Evolutionary conservation across 257 asterid genomes (phyloP).

Genomic region (Solanum pimpinellifolium): DNA sequence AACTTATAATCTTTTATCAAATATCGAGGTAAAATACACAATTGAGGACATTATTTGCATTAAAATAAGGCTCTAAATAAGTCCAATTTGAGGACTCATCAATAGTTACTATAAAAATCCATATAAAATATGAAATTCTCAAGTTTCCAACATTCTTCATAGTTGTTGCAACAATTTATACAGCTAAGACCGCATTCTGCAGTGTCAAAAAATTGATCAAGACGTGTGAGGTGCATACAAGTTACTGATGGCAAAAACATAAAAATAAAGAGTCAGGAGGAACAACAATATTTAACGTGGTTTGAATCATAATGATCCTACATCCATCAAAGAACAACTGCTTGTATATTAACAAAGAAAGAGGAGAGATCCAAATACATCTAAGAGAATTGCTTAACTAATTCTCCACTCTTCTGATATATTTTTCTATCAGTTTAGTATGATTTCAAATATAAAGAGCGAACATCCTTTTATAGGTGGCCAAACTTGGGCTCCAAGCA

Average conservation of each 20-base stretch:
- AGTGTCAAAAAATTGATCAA: background rate
- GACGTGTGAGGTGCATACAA: background rate
- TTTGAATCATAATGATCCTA: background rate
- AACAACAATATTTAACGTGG: too few species aligned
- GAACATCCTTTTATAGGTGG: background rate
- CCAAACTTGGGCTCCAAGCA: background rate
- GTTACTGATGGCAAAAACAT: too few species aligned
- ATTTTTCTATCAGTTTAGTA: too few species aligned
- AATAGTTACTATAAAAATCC: rapidly evolving
- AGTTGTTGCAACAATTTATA: background rate
- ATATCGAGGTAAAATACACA: too few species aligned
- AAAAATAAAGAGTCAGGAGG: background rate
- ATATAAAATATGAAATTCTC: too few species aligned
- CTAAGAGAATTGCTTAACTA: background rate
- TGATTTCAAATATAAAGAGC: too few species aligned
- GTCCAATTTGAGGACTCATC: too few species aligned
- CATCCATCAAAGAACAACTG: background rate
- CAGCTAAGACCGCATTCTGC: background rate
- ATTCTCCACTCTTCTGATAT: background rate
- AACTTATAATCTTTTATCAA: too few species aligned
- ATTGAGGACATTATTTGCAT: too few species aligned
- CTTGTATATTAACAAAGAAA: background rate
- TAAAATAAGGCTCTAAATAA: too few species aligned
- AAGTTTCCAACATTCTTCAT: background rate
- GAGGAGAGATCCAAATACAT: background rate